phyloP scores from a whole-genome alignment of 345 rosid genomes.

The Bruguiera parviflora region DNA sequence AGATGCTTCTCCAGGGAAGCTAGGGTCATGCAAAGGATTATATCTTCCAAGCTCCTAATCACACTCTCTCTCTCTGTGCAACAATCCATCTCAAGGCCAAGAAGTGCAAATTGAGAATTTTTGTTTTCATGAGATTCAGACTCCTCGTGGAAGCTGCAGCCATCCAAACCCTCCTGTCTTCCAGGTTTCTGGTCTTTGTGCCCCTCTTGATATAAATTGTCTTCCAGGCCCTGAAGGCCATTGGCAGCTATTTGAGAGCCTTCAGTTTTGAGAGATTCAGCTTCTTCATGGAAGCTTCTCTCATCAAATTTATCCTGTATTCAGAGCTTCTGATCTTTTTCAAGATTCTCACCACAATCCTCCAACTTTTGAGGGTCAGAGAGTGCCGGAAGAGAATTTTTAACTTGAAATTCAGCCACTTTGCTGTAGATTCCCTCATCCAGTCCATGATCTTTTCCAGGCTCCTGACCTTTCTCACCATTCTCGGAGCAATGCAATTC shows the following conservation, averaged over 20 bases:
- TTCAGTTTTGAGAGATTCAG: slow-evolving; percentile 6
- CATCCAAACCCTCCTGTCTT: background rate
- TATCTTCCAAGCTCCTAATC: background rate
- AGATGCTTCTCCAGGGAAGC: background rate
- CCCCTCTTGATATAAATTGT: background rate
- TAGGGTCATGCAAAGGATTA: background rate
- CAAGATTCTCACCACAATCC: slow-evolving; percentile 2
- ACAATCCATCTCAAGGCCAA: background rate
- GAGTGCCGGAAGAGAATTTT: background rate
- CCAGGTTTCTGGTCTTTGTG: slow-evolving; percentile 8
- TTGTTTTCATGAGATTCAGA: slow-evolving; percentile 2
- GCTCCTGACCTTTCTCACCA: slow-evolving; percentile 11
- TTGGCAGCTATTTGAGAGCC: background rate
- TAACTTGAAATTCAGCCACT: slow-evolving; percentile 10
- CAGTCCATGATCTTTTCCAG: slow-evolving; percentile 7
- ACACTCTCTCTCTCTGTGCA: background rate
- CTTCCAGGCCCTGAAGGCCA: background rate
- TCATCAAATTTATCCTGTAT: background rate
- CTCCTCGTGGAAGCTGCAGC: background rate
- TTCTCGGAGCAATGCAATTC: background rate
- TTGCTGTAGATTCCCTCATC: background rate
- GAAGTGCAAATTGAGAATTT: background rate
- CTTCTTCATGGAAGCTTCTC: slow-evolving; percentile 14
- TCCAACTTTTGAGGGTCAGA: background rate
- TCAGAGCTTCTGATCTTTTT: slow-evolving; percentile 15